Conservation (phyloP, 805 yeast species). For the Starmerella bombi region DNA sequence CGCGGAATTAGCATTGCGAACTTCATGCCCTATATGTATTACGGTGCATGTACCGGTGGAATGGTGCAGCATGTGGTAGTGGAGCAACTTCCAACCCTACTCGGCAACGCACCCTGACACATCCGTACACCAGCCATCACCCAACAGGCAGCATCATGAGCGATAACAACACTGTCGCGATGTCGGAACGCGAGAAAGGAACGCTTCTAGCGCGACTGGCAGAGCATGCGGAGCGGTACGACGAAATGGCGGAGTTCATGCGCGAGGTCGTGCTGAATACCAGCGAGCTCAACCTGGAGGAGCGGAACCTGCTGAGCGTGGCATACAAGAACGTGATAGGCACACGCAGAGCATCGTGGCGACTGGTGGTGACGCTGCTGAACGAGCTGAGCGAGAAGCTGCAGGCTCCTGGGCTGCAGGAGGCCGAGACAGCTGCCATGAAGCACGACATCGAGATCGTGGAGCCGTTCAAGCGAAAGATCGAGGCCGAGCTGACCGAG, state of each 20-base stretch:
- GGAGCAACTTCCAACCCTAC: no score
- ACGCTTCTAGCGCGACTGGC: conserved; percentile 95
- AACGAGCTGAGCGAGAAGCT: conserved; percentile 97
- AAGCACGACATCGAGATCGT: conserved; percentile 66
- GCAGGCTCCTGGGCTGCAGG: conserved; percentile 2
- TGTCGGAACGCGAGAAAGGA: conserved; percentile 77
- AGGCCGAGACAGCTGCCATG: conserved; percentile 1
- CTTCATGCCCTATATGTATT: no score
- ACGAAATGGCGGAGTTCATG: conserved; percentile 98
- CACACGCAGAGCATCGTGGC: conserved; percentile 98
- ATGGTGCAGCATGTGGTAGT: no score
- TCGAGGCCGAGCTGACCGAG: conserved; percentile 81
- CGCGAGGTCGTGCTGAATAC: conserved; percentile 93
- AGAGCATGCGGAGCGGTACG: conserved; percentile 99
- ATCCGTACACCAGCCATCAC: no score
- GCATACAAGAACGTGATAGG: conserved; percentile 98
- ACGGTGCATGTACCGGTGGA: no score
- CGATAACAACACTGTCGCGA: no score
- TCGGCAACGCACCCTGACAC: no score
- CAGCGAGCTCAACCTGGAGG: conserved; percentile 91
- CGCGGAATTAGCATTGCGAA: no score
- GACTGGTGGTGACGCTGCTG: conserved; percentile 72
- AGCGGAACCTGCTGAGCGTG: conserved; percentile 90
- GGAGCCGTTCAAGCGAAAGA: conserved; percentile 88
- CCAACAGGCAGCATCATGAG: no score